Base-by-base conservation (phyloP, 208 protist species). In the Leishmania arabica region DNA sequence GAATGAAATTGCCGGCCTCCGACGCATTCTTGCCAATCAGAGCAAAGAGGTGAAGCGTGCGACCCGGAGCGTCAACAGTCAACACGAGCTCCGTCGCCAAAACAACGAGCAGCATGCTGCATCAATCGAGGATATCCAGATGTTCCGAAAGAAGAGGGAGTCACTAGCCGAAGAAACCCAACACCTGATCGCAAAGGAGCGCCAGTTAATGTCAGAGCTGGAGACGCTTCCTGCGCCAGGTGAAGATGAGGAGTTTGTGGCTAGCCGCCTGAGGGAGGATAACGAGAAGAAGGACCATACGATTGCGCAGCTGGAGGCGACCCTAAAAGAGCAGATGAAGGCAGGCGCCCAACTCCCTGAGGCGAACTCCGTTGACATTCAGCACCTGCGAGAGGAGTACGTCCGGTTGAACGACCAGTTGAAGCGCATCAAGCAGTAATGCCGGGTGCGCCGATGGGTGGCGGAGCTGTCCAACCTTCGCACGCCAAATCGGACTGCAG, bases 21-120 rank as follows among this genome's bases (percentile, higher is more conserved):
- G 86, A 3, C 95, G 92, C 75, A 89, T 97, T 79, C 85, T 94
- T n/a, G 89, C 79, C 17, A 93, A 97, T 79, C 95, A 97, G 76
- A 79, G 83, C 72, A 86, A 85, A 62, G 92, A 94, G 27, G 93
- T 97, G 37, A 79, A 83, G 21, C 88, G 92, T 49, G 93, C 88
- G 66, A 93, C 92, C 9, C 83, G 84, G 51, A 78, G 82, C 47
- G 80, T 89, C 34, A 88, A 89, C 70, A 78, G 82, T 34, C 90
- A 92, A 53, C 84, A 91, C 69, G 85, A 90, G 58, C 65, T 95
- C 77, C 90, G 90, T n/a, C 80, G 84, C 15, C 84, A 88, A 69
- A 95, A 93, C 81, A 88, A 94, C 51, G 89, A 93, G 76, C 81
- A 92, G 45, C 93, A 96, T 68, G 88, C 88, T 15, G 82, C 79